A percentile compares a stretch with the other conserved stretches of the same genome.
phyloP scores from a whole-genome alignment of 495 filamentous ascomycete genomes.

The Aspergillus baeticus region DNA sequence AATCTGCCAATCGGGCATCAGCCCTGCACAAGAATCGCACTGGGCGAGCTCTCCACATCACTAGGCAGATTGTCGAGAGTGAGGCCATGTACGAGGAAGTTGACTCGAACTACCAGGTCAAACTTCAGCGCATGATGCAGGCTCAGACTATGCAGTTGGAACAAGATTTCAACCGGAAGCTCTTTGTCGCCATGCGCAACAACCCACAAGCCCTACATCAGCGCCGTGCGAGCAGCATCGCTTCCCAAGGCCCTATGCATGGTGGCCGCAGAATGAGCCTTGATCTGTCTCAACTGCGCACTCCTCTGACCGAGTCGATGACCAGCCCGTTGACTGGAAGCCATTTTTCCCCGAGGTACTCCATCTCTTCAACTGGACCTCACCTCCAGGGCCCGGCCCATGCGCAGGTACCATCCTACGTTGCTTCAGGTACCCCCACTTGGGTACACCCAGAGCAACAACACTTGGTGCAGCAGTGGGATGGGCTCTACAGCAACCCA shows the following conservation, averaged over 20 bases:
- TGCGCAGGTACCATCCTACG: constrained; percentile 31
- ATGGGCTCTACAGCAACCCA: constrained; percentile 18
- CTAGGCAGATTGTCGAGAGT: constrained; percentile 82
- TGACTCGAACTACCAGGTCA: constrained; percentile 63
- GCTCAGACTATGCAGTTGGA: constrained; percentile 44
- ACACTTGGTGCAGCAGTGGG: constrained; percentile 23
- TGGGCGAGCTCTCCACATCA: constrained; percentile 79
- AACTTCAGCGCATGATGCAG: constrained; percentile 43
- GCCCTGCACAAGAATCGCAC: constrained; percentile 89
- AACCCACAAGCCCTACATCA: constrained; percentile 23
- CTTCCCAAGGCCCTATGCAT: constrained; percentile 29
- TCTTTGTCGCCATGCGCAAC: constrained; percentile 33
- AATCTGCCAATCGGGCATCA: constrained; percentile 85
- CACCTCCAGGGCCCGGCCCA: neutral
- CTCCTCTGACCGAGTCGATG: constrained; percentile 30
- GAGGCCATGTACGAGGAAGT: constrained; percentile 99
- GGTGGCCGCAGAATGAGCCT: constrained; percentile 43
- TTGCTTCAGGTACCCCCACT: constrained; percentile 18
- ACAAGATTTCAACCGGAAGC: constrained; percentile 40
- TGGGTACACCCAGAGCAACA: constrained; percentile 14
- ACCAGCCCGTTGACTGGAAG: constrained; percentile 30
- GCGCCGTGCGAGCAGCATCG: constrained; percentile 24
- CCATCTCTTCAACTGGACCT: constrained; percentile 15
- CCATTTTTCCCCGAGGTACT: constrained; percentile 27
- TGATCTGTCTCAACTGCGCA: constrained; percentile 36